Evolutionary conservation across 2,329 filamentous ascomycete species (phyloP).

Genomic region (Verticillium nubilum): DNA sequence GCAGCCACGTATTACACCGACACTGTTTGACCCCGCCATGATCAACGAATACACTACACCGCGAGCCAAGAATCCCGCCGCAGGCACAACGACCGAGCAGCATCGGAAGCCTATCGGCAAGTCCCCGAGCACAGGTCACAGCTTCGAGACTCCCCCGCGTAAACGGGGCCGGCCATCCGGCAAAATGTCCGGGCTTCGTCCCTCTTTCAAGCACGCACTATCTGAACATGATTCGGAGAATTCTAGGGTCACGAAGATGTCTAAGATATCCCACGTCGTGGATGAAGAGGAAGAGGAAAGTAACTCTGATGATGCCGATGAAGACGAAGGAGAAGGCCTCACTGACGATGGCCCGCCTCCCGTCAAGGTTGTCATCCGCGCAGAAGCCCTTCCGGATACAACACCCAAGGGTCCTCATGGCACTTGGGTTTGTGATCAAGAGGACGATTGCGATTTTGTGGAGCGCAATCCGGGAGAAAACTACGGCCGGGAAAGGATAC

Average conservation of each 20-base stretch:
- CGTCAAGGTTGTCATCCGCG: conserved; percentile 39
- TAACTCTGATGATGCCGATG: conserved; percentile 12
- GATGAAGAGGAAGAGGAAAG: conserved; percentile 18
- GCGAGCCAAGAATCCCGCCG: background rate
- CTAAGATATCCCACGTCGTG: conserved; percentile 27
- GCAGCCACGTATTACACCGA: conserved; percentile 1
- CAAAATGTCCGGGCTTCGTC: conserved; percentile 39
- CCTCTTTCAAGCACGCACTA: conserved; percentile 38
- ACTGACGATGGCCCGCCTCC: conserved; percentile 14
- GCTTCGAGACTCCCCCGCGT: background rate
- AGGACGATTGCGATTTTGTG: conserved; percentile 58
- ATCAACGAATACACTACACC: background rate
- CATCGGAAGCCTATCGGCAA: background rate
- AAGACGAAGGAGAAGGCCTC: conserved; percentile 14
- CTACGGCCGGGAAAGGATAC: conserved; percentile 50
- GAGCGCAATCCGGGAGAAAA: conserved; percentile 57
- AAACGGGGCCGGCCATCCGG: conserved; percentile 21
- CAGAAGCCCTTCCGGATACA: conserved; percentile 43
- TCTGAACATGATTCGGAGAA: conserved; percentile 32
- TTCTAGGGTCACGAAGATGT: conserved; percentile 23
- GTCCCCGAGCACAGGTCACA: background rate
- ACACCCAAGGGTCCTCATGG: conserved; percentile 51
- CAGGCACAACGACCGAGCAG: background rate
- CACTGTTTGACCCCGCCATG: conserved; percentile 1
- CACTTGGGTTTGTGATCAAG: conserved; percentile 57